Percentiles rank a stretch among this genome's conserved stretches.
These are phyloP conservation scores for Penicillium flavigenum DNA, from an alignment of 495 filamentous ascomycete genomes.

Conservation along the genomic window DNA sequence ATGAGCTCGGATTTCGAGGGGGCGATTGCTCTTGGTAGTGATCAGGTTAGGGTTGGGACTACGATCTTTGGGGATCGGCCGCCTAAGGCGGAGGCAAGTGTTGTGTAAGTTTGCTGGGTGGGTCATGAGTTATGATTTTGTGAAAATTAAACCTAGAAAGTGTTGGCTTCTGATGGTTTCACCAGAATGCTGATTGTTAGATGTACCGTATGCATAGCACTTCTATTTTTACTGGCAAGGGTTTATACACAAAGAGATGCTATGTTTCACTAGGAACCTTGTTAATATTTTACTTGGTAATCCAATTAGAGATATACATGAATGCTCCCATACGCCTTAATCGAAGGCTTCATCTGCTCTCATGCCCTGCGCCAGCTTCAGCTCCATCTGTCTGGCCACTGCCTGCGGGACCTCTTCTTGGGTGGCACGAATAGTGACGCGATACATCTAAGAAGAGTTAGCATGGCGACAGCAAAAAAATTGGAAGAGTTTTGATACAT, in stretches of 20 bases:
- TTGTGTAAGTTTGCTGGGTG: constrained; percentile 24
- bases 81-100: constrained; percentile 64
- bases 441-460: constrained; percentile 71
- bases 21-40: constrained; percentile 78
- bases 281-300: constrained; percentile 26
- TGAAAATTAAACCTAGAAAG: neutral
- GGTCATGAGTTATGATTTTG: constrained; percentile 22
- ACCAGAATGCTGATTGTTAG: neutral
- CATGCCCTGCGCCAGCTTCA: constrained; percentile 62
- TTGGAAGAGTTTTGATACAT: constrained; percentile 15
- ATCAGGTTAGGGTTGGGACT: constrained; percentile 92
- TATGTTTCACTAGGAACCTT: constrained; percentile 11
- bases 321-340: constrained; percentile 14
- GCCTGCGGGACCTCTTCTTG: constrained; percentile 83
- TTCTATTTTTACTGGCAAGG: neutral
- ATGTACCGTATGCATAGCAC: neutral
- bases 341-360: constrained; percentile 8
- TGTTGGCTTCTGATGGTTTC: neutral
- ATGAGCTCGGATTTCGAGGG: constrained; percentile 97
- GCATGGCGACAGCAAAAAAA: neutral
- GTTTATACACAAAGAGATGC: neutral
- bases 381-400: constrained; percentile 82
- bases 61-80: constrained; percentile 87
- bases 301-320: constrained; percentile 28
- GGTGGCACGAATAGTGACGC: constrained; percentile 90